Conservation (phyloP, 1,139 yeast genomes). For the Geotrichum carabidarum region DNA sequence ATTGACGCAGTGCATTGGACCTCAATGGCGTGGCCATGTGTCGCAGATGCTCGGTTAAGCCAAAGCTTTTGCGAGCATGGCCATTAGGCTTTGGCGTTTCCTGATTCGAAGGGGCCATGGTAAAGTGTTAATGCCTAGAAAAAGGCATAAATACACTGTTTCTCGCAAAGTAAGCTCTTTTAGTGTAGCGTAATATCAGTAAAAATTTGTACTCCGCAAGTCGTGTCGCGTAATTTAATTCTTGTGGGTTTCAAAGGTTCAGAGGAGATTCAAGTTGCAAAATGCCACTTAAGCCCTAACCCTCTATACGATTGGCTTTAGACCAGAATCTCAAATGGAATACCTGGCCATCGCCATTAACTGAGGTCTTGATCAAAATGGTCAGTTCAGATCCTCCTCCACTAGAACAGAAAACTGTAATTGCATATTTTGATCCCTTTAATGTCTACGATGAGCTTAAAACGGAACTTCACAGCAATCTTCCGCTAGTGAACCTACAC, state of each 20-base stretch:
- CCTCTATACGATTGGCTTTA: too few species aligned
- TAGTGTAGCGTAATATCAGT: too few species aligned
- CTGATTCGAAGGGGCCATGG: conserved; percentile 8
- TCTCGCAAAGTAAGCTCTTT: too few species aligned
- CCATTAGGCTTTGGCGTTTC: conserved; percentile 12
- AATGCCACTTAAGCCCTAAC: too few species aligned
- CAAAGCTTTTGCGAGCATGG: conserved; percentile 7
- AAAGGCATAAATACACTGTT: too few species aligned
- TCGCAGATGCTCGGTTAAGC: conserved; percentile 5
- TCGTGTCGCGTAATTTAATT: too few species aligned
- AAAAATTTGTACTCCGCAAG: too few species aligned
- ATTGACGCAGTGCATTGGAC: conserved; percentile 18
- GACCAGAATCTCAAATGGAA: too few species aligned
- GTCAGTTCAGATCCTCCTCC: conserved; percentile 1
- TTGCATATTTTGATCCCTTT: conserved; percentile 86
- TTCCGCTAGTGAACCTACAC: conserved; percentile 70
- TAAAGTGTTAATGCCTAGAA: neutral
- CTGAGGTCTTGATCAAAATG: neutral
- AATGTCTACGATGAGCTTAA: conserved; percentile 59
- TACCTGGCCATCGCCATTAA: too few species aligned
- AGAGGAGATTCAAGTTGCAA: too few species aligned
- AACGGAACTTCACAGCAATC: conserved; percentile 47
- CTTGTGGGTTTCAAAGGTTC: too few species aligned
- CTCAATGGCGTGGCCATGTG: conserved; percentile 15
- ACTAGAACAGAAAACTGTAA: conserved; percentile 32